Base-by-base conservation (phyloP, 2,329 filamentous ascomycete species). In the Aureobasidium sp. region DNA sequence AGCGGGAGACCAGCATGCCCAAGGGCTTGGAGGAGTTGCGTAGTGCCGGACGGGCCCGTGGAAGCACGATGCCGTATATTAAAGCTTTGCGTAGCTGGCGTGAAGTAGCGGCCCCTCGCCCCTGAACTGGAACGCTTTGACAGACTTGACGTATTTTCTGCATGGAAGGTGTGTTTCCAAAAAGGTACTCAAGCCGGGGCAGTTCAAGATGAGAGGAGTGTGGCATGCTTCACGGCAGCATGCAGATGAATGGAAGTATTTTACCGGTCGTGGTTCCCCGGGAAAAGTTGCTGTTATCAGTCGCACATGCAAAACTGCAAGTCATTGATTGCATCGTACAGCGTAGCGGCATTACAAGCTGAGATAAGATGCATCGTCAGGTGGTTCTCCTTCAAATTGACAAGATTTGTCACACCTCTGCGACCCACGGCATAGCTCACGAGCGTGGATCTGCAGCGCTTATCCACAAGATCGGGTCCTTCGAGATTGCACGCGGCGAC, bases 351-450 rank as follows among this genome's bases (percentile, higher is more conserved):
- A n/a, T 9, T 2, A 20, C 53, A 27, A 46, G 41, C 15, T 37
- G 44, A 44, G 44, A 51, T 51, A 26, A 36, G 26, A 51, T 50
- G 44, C 56, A 17, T 59, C 5, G 26, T 32, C 34, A 37, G 12
- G 34, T 37, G 12, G 34, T 6, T 37, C 17, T 26, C 13, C 29
- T 36, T 41, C 34, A 51, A 26, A 51, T 60, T 50, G 34, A 41
- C 46, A 12, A 60, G 57, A 60, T 60, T 60, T 60, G 57, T 60
- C 57, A 60, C 36, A 34, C 46, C 57, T 59, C 15, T 9, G 37
- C 20, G 44, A 50, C 46, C 57, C 44, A 41, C 44, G 57, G 20
- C 20, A 39, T 29, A 17, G 23, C 26, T 29, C 15, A 17, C 26
- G 44, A 51, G 46, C 26, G 36, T 60, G 12, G 57, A 60, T 60